Conservation (phyloP, 805 yeast genomes). For the Cyberlindnera xylosilytica region DNA sequence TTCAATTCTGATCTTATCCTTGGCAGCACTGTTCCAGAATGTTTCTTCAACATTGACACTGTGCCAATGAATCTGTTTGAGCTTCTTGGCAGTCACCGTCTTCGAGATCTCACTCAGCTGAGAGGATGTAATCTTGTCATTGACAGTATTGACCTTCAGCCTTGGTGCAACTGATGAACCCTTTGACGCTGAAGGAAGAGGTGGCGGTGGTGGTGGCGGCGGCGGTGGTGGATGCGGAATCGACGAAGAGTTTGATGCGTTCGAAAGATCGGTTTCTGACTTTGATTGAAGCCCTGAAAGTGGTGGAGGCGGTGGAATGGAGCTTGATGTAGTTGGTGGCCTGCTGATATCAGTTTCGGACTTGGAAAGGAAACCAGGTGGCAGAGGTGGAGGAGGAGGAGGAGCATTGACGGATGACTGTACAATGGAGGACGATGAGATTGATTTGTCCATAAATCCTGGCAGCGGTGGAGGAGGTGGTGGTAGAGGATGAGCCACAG, state of each 20-base stretch:
- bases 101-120: constrained; percentile 10
- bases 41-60: constrained; percentile 74
- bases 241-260: neutral
- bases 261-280: constrained; percentile 1
- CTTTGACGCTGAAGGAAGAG: neutral
- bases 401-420: neutral
- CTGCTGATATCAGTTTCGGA: neutral
- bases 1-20: constrained; percentile 53
- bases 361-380: constrained; percentile 1
- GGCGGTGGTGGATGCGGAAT: too few relatives aligned
- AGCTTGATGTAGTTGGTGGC: neutral
- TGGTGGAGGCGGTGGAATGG: constrained; percentile 8
- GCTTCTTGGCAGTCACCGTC: constrained; percentile 42
- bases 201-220: too few relatives aligned
- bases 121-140: constrained; percentile 1
- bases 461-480: constrained; percentile 7
- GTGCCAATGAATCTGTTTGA: constrained; percentile 98
- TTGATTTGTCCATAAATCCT: neutral
- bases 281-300: constrained; percentile 9
- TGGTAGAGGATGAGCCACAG: too few relatives aligned
- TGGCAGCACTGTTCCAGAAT: constrained; percentile 70
- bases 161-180: constrained; percentile 29
- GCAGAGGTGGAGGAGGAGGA: constrained; percentile 8
- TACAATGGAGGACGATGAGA: neutral
- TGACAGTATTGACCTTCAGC: constrained; percentile 2